Percentiles rank a stretch among this genome's conserved stretches.
phyloP scores from a whole-genome alignment of 805 yeast genomes.

The Barnettozyma californica region DNA sequence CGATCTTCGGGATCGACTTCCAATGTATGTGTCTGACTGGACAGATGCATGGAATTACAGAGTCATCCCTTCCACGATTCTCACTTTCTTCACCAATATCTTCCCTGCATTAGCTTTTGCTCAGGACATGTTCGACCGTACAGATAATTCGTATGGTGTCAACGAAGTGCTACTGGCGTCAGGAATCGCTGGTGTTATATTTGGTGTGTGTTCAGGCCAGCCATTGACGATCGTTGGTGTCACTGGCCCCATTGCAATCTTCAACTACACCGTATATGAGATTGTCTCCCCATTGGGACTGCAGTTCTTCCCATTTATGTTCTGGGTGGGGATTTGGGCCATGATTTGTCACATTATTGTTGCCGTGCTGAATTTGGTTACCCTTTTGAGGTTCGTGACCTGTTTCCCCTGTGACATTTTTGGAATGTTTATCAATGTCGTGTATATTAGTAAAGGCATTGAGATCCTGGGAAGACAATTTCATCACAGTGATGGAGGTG shows the following conservation, averaged over 20 bases:
- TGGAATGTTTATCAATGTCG: constrained; percentile 84
- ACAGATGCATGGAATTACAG: constrained; percentile 79
- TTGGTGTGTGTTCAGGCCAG: constrained; percentile 83
- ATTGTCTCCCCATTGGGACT: constrained; percentile 48
- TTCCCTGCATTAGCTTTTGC: constrained; percentile 95
- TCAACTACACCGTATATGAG: constrained; percentile 84
- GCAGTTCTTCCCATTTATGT: constrained; percentile 77
- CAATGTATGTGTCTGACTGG: constrained; percentile 75
- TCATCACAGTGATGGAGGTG: constrained; percentile 28
- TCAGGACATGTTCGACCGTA: constrained; percentile 93
- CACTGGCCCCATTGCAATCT: constrained; percentile 91
- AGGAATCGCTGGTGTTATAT: constrained; percentile 84
- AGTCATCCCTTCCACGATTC: constrained; percentile 78
- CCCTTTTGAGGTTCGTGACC: constrained; percentile 65
- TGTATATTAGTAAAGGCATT: constrained; percentile 86
- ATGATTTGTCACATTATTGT: constrained; percentile 73
- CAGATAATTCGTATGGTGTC: constrained; percentile 82
- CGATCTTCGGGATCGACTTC: constrained; percentile 38
- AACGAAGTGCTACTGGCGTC: constrained; percentile 82
- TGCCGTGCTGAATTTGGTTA: constrained; percentile 64
- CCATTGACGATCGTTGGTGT: constrained; percentile 96
- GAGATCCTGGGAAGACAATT: constrained; percentile 77
- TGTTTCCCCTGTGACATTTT: constrained; percentile 86
- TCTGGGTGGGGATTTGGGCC: constrained; percentile 93
- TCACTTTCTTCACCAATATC: constrained; percentile 83